These are phyloP conservation scores for Fusarium nelsonii DNA, from an alignment of 2,329 filamentous ascomycete species.

Conservation along the genomic window DNA sequence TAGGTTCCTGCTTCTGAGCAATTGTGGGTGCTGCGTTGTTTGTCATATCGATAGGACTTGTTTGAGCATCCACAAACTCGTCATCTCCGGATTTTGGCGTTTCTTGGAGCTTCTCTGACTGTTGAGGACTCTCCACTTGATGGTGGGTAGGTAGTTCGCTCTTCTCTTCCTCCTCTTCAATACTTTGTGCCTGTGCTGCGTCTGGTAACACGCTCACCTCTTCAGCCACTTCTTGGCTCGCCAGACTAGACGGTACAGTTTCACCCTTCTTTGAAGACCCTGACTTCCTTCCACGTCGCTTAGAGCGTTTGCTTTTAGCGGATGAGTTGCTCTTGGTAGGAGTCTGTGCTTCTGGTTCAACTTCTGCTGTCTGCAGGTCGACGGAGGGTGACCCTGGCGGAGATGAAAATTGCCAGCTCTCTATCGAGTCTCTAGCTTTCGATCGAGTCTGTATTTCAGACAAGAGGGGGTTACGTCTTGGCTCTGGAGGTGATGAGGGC, in stretches of 20 bases:
- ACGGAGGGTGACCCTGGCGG: slow-evolving; percentile 65
- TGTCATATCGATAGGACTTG: slow-evolving; percentile 54
- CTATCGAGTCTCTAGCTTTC: slow-evolving; percentile 50
- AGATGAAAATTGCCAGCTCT: slow-evolving; percentile 69
- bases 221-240: slow-evolving; percentile 34
- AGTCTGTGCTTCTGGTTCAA: slow-evolving; percentile 22
- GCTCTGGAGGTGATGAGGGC: slow-evolving; percentile 70
- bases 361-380: slow-evolving; percentile 45
- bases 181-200: neutral
- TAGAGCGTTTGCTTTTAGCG: slow-evolving; percentile 22
- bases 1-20: slow-evolving; percentile 13
- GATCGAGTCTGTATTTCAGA: slow-evolving; percentile 66
- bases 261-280: slow-evolving; percentile 36
- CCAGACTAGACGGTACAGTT: slow-evolving; percentile 50
- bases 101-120: slow-evolving; percentile 44
- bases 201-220: slow-evolving; percentile 15
- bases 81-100: slow-evolving; percentile 60
- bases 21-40: slow-evolving; percentile 10
- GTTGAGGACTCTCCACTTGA: slow-evolving; percentile 30
- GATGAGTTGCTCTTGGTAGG: slow-evolving; percentile 4
- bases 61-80: slow-evolving; percentile 64
- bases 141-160: slow-evolving; percentile 10
- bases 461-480: slow-evolving; percentile 64
- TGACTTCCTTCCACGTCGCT: slow-evolving; percentile 35
- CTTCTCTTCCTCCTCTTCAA: slow-evolving; percentile 15